Percentiles rank a stretch among this genome's conserved stretches.
Evolutionary conservation across 805 yeast genomes (phyloP).

Genomic region (Candida silvicultrix): DNA sequence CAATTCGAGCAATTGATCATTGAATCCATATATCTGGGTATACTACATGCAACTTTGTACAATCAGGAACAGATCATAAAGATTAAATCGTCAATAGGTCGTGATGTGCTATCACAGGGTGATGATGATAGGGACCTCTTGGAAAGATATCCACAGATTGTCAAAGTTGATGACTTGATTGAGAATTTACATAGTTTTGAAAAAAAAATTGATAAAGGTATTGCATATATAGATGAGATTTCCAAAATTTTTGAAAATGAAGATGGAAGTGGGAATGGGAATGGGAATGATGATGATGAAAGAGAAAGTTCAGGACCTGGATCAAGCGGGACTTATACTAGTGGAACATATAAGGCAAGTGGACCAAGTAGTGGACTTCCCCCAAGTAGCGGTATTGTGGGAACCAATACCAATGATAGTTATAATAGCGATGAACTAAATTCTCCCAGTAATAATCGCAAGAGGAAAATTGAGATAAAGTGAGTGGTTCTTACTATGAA

Average conservation of each 20-base stretch:
- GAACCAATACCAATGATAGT: no score
- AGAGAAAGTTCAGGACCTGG: background rate
- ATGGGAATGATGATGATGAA: background rate
- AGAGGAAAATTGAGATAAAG: background rate
- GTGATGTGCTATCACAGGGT: slow-evolving; percentile 15
- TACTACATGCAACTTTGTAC: slow-evolving; percentile 16
- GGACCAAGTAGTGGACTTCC: no score
- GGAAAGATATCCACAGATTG: no score
- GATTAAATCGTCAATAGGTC: slow-evolving; percentile 14
- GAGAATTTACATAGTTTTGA: slow-evolving; percentile 9
- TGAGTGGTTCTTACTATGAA: background rate
- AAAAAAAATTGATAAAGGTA: slow-evolving; percentile 8
- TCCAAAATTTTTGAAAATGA: background rate
- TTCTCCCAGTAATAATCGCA: background rate
- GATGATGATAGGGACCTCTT: no score
- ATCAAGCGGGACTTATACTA: no score
- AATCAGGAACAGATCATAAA: slow-evolving; percentile 13
- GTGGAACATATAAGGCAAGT: no score
- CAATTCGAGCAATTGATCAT: slow-evolving; percentile 17
- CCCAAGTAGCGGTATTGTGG: background rate
- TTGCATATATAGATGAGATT: slow-evolving; percentile 6
- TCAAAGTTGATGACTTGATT: slow-evolving; percentile 6
- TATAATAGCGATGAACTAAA: no score
- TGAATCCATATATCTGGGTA: slow-evolving; percentile 11
- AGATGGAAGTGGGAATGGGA: background rate